Conservation (phyloP, 192 early-diverging fungal genomes). For the Ambispora gerdemannii region DNA sequence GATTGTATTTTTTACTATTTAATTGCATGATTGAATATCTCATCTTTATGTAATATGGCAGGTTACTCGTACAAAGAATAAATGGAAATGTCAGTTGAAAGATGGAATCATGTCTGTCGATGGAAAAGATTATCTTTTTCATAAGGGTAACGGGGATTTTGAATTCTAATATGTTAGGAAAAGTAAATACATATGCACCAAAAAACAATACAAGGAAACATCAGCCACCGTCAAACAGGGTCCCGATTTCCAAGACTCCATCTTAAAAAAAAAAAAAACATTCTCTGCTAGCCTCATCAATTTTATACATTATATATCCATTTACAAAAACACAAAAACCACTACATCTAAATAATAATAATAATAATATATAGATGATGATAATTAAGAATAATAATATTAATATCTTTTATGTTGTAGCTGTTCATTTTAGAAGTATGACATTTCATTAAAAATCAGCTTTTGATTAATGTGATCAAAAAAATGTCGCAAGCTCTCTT, state of each 20-base stretch:
- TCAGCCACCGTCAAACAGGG: too few species aligned
- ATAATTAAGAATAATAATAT: too few species aligned
- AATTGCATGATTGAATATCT: neutral
- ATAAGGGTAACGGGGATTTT: slow-evolving; percentile 93
- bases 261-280: neutral
- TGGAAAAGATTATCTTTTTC: slow-evolving; percentile 93
- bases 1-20: neutral
- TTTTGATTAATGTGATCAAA: neutral
- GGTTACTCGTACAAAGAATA: slow-evolving; percentile 93
- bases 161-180: slow-evolving; percentile 70
- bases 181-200: too few species aligned
- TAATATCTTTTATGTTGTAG: too few species aligned
- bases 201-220: too few species aligned
- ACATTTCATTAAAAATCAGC: too few species aligned
- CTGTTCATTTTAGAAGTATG: too few species aligned
- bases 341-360: too few species aligned
- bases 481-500: neutral
- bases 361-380: too few species aligned
- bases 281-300: neutral
- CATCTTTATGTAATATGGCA: slow-evolving; percentile 36
- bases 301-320: too few species aligned
- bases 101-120: slow-evolving; percentile 96
- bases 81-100: slow-evolving; percentile 97
- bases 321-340: too few species aligned
- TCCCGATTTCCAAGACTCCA: neutral